Conservation (phyloP, 2,329 filamentous ascomycete genomes). For the Apiospora pterosperma region DNA sequence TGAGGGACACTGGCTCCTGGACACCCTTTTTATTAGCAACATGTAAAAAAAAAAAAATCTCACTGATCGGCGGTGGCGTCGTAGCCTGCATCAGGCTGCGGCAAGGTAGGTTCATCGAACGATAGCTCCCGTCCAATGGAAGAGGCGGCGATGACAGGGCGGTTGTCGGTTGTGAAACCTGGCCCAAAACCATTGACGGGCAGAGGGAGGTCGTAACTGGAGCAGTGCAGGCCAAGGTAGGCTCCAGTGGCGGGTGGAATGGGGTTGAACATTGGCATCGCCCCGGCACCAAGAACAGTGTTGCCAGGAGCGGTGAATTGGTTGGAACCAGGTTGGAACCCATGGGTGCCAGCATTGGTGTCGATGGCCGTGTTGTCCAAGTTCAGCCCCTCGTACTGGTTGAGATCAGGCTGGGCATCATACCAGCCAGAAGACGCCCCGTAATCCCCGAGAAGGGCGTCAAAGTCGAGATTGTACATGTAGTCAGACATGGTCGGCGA, state of each 20-base stretch:
- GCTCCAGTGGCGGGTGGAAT: neutral
- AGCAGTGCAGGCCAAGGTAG: neutral
- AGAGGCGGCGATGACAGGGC: neutral
- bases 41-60: conserved; percentile 25
- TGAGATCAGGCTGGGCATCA: neutral
- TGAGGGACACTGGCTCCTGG: neutral
- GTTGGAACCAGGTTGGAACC: neutral
- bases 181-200: neutral
- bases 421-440: neutral
- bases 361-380: neutral
- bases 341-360: neutral
- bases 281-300: neutral
- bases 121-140: neutral
- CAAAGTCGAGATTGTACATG: neutral
- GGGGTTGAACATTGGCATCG: neutral
- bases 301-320: neutral
- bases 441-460: neutral
- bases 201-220: neutral
- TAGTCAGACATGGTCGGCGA: neutral
- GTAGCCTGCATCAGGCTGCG: conserved; percentile 14
- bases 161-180: neutral
- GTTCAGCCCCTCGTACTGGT: neutral
- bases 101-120: conserved; percentile 3
- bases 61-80: conserved; percentile 16
- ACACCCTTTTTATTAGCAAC: conserved; percentile 31